Base-by-base conservation (phyloP, 768 basidiomycete genomes). In the Favolaschia claudopus region DNA sequence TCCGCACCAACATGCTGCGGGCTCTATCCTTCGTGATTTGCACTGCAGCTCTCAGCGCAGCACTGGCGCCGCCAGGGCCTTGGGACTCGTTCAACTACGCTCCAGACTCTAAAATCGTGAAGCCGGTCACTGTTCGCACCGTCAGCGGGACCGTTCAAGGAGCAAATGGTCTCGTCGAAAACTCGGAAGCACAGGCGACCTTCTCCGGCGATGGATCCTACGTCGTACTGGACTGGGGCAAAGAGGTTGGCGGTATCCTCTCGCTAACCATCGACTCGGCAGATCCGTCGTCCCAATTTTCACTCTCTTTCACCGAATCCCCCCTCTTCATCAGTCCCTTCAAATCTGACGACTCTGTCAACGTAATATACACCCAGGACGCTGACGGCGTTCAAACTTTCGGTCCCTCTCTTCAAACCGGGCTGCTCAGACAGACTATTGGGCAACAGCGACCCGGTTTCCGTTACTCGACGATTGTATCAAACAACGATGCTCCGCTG, bases 251-350 rank as follows among this genome's bases (percentile, higher is more conserved):
- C 6, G 75, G 77, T 5, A 63, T 68, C 9, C 55, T 76, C 5
- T 76, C 74, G 2, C 44, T 79, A 12, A 68, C 62, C 5, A 65
- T 76, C 31, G 49, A 69, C 51, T 38, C 62, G 27, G 67, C 71
- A 3, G 69, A 74, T 0, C 38, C 69, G 1, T 48, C 66, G 4
- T 74, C 80, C 1, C 67, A 73, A 5, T 67, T 83, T n/a, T 75
- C 81, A 4, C 70, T 84, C 29, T 77, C 82, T 2, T 84, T 83
- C 69, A 81, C 80, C 0, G 82, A 84, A 63, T 84, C 82, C 3
- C 69, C 82, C 1, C 50, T 76, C 39, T 84, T 82, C 67, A 80
- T 84, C 55, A 74, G 67, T 44, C 81, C 82, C 1, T 46, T 69
- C 8, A 71, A 67, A 0, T 82, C 82, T 36, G 82, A 83, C 63